phyloP scores from a whole-genome alignment of 2,329 filamentous ascomycete species.

The Pseudogymnoascus sp. region DNA sequence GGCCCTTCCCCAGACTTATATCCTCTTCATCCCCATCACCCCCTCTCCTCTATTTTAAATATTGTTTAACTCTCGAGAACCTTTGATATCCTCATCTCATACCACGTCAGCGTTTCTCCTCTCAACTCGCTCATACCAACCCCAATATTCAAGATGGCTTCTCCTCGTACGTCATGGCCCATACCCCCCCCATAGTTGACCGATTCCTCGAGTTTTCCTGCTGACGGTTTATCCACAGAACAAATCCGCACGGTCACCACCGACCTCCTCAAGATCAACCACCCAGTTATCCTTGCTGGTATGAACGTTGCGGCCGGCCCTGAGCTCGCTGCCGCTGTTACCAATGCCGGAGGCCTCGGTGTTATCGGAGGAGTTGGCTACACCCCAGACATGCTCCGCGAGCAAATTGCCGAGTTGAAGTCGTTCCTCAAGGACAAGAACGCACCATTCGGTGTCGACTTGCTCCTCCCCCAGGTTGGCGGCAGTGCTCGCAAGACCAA shows the following conservation, averaged over 20 bases:
- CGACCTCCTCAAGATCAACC: slow-evolving; percentile 96
- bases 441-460: slow-evolving; percentile 88
- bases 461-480: slow-evolving; percentile 89
- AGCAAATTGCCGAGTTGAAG: slow-evolving; percentile 95
- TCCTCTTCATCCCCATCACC: not conserved
- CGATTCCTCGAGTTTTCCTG: slow-evolving; percentile 11
- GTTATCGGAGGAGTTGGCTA: slow-evolving; percentile 95
- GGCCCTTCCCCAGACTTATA: slow-evolving; percentile 8
- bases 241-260: slow-evolving; percentile 86
- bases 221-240: slow-evolving; percentile 45
- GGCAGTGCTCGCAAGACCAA: slow-evolving; percentile 94
- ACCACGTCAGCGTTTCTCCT: not conserved
- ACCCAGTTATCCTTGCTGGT: slow-evolving; percentile 89
- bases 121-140: slow-evolving; percentile 14
- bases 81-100: not conserved
- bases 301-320: slow-evolving; percentile 99
- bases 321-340: slow-evolving; percentile 91
- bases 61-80: not conserved
- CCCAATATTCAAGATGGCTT: slow-evolving; percentile 53
- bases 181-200: not conserved
- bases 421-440: slow-evolving; percentile 80
- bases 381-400: slow-evolving; percentile 92
- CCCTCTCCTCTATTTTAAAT: not conserved
- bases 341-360: slow-evolving; percentile 91
- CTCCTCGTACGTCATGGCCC: slow-evolving; percentile 58